Conservation (phyloP, 2,329 filamentous ascomycete genomes). For the Fusarium pseudograminearum region DNA sequence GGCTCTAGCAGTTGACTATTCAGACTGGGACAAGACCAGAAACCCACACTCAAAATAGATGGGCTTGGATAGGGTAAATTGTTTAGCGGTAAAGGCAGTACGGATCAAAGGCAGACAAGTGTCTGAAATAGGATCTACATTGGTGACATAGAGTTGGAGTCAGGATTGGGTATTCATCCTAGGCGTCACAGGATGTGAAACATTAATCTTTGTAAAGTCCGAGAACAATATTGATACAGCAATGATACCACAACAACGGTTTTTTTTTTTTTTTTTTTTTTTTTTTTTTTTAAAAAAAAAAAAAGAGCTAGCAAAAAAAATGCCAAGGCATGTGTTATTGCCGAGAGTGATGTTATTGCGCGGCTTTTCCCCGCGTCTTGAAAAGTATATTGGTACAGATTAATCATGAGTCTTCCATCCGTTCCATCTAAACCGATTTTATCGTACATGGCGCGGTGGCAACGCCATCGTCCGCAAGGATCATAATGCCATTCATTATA, state of each 20-base stretch:
- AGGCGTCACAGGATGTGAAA: slow-evolving; percentile 40
- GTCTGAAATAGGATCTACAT: slow-evolving; percentile 37
- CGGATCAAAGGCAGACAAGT: slow-evolving; percentile 15
- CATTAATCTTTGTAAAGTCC: slow-evolving; percentile 31
- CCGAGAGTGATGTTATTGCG: slow-evolving; percentile 33
- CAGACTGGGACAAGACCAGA: slow-evolving; percentile 66
- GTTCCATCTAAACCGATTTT: slow-evolving; percentile 36
- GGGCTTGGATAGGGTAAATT: slow-evolving; percentile 14
- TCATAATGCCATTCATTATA: slow-evolving; percentile 15
- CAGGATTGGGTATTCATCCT: slow-evolving; percentile 40
- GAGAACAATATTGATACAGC: slow-evolving; percentile 23
- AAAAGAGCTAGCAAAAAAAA: background rate
- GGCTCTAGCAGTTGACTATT: slow-evolving; percentile 68
- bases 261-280: background rate
- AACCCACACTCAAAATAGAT: slow-evolving; percentile 54
- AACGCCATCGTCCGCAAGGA: slow-evolving; percentile 29
- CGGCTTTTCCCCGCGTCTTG: slow-evolving; percentile 30
- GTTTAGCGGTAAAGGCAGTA: background rate
- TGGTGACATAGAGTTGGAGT: slow-evolving; percentile 40
- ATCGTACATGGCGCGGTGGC: slow-evolving; percentile 41
- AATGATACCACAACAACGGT: slow-evolving; percentile 12
- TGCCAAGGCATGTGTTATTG: slow-evolving; percentile 15
- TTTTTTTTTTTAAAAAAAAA: background rate
- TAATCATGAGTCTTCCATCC: slow-evolving; percentile 41
- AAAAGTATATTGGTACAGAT: slow-evolving; percentile 43